Evolutionary conservation across 495 filamentous ascomycete species (phyloP).

Genomic region (Trichoderma parareesei): DNA sequence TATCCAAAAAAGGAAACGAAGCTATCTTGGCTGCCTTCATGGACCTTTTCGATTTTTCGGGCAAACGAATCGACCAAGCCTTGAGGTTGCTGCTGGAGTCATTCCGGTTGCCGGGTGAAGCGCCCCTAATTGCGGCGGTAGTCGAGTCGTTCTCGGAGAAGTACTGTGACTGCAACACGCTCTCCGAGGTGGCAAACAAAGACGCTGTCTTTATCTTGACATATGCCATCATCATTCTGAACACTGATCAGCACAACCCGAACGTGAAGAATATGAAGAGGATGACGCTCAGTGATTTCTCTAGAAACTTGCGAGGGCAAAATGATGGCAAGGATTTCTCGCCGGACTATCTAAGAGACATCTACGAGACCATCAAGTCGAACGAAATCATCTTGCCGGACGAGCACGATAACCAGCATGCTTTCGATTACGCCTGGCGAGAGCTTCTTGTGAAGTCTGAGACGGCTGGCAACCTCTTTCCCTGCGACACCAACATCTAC

Average conservation of each 20-base stretch:
- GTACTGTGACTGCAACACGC: conserved; percentile 64
- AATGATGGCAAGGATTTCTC: conserved; percentile 82
- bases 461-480: conserved; percentile 58
- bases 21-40: conserved; percentile 75
- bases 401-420: conserved; percentile 91
- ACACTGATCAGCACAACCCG: conserved; percentile 91
- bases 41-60: conserved; percentile 74
- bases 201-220: conserved; percentile 87
- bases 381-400: conserved; percentile 96
- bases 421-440: conserved; percentile 96
- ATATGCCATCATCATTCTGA: conserved; percentile 94
- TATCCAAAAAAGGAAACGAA: conserved; percentile 84
- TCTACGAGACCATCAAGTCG: conserved; percentile 84
- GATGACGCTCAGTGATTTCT: conserved; percentile 75
- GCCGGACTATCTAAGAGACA: conserved; percentile 74
- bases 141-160: conserved; percentile 78
- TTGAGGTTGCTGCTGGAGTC: conserved; percentile 76
- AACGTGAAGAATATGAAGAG: conserved; percentile 74
- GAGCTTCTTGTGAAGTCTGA: conserved; percentile 84
- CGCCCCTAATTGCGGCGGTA: conserved; percentile 86
- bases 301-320: conserved; percentile 79
- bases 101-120: conserved; percentile 94
- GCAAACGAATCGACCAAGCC: conserved; percentile 82
- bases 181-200: conserved; percentile 62
- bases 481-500: conserved; percentile 89